Percentiles rank a stretch among this genome's conserved stretches.
These are phyloP conservation scores for Talaromyces sp. DNA, from an alignment of 2,329 filamentous ascomycete species.

Conservation along the genomic window DNA sequence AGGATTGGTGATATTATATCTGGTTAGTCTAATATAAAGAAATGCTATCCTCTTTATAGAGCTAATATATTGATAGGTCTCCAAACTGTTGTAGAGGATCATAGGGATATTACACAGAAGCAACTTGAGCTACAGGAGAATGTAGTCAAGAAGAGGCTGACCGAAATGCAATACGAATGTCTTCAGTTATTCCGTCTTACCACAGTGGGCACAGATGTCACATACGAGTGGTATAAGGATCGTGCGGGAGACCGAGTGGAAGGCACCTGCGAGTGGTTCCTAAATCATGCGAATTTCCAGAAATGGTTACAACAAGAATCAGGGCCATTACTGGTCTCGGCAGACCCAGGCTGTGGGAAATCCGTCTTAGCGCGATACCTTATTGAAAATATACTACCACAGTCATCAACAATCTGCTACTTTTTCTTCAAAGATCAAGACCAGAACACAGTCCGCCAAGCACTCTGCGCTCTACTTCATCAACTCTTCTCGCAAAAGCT, in stretches of 20 bases:
- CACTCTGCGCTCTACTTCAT: constrained; percentile 46
- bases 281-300: constrained; percentile 17
- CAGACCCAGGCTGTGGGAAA: constrained; percentile 6
- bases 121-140: constrained; percentile 7
- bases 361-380: constrained; percentile 4
- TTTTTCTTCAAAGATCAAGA: constrained; percentile 50
- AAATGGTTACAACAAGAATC: constrained; percentile 6
- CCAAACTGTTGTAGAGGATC: background rate
- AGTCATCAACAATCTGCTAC: constrained; percentile 37
- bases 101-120: constrained; percentile 1
- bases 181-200: constrained; percentile 15
- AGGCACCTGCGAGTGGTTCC: constrained; percentile 29
- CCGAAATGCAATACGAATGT: constrained; percentile 9
- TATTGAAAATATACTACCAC: constrained; percentile 1
- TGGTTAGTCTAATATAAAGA: too few species aligned
- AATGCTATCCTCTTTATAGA: background rate
- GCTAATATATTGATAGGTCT: background rate
- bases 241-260: constrained; percentile 37
- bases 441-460: constrained; percentile 39
- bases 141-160: constrained; percentile 2
- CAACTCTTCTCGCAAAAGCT: constrained; percentile 40
- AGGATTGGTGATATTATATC: background rate
- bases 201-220: background rate
- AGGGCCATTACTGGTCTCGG: constrained; percentile 1
- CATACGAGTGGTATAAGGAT: constrained; percentile 15